These are phyloP conservation scores for Polyporus arcularius DNA, from an alignment of 768 basidiomycete genomes.

Conservation along the genomic window DNA sequence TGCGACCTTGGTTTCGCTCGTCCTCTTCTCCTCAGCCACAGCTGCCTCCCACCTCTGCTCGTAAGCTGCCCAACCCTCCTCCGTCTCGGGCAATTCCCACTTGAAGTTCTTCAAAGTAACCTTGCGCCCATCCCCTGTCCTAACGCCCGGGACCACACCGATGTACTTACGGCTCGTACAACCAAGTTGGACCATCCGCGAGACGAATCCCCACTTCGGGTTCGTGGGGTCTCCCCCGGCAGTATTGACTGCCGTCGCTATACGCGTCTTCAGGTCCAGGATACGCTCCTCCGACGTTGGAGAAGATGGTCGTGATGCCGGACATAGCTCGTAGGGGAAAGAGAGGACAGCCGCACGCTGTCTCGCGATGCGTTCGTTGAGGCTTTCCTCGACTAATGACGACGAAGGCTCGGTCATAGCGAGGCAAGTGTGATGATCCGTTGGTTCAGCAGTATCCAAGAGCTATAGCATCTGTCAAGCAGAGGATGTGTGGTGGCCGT, in stretches of 20 bases:
- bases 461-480: too few species aligned
- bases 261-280: slow-evolving; percentile 33
- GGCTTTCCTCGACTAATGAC: background rate
- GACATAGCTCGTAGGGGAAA: slow-evolving; percentile 32
- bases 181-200: slow-evolving; percentile 41
- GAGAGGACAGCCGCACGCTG: background rate
- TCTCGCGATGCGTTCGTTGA: background rate
- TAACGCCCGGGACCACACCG: slow-evolving; percentile 24
- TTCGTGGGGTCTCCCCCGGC: slow-evolving; percentile 42
- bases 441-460: background rate
- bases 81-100: slow-evolving; percentile 46
- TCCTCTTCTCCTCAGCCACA: slow-evolving; percentile 20
- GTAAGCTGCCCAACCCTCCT: slow-evolving; percentile 51
- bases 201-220: slow-evolving; percentile 49
- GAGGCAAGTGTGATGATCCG: background rate
- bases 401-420: background rate
- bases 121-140: slow-evolving; percentile 26
- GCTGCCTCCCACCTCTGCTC: slow-evolving; percentile 38
- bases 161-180: slow-evolving; percentile 39
- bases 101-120: slow-evolving; percentile 25
- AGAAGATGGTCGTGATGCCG: slow-evolving; percentile 37
- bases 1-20: background rate
- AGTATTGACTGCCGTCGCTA: slow-evolving; percentile 36
- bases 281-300: slow-evolving; percentile 34
- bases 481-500: too few species aligned